A percentile compares a stretch with the other conserved stretches of the same genome.
Evolutionary conservation across 2,329 filamentous ascomycete species (phyloP).

Genomic region (Drechslera avenae): DNA sequence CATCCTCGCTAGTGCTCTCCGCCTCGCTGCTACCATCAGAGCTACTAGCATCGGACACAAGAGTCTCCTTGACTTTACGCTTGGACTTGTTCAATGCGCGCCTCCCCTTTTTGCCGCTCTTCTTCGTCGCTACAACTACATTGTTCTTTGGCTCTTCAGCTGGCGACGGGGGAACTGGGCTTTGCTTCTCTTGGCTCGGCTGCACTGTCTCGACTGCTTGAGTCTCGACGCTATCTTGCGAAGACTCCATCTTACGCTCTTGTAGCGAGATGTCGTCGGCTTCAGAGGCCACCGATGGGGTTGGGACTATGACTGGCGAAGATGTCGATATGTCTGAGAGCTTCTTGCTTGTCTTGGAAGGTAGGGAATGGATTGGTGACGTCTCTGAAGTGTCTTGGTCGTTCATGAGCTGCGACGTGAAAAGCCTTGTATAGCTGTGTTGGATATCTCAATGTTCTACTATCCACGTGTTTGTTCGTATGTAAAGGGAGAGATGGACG

Average conservation of each 20-base stretch:
- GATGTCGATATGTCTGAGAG: constrained; percentile 31
- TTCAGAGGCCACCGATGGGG: constrained; percentile 31
- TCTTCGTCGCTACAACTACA: constrained; percentile 12
- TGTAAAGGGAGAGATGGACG: too few relatives aligned
- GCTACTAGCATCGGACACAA: constrained; percentile 30
- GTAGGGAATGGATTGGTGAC: constrained; percentile 14
- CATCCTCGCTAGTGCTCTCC: constrained; percentile 26
- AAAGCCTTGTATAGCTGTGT: not conserved
- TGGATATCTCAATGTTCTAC: constrained; percentile 1
- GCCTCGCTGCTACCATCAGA: constrained; percentile 26
- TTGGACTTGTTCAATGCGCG: constrained; percentile 27
- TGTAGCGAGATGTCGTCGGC: constrained; percentile 23
- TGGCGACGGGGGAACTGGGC: constrained; percentile 3
- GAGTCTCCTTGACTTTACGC: constrained; percentile 21
- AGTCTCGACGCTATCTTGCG: constrained; percentile 15
- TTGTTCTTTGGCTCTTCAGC: constrained; percentile 16
- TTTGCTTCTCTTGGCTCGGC: constrained; percentile 4
- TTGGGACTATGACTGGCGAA: constrained; percentile 32
- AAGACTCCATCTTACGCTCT: constrained; percentile 19
- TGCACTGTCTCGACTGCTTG: constrained; percentile 6
- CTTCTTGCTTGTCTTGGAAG: constrained; percentile 13
- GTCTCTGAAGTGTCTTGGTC: constrained; percentile 17
- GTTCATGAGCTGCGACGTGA: constrained; percentile 23
- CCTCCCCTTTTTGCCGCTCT: constrained; percentile 19
- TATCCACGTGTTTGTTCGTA: not conserved